These are phyloP conservation scores for Puccinia sorghi DNA, from an alignment of 1,284 basidiomycete species.

Conservation along the genomic window DNA sequence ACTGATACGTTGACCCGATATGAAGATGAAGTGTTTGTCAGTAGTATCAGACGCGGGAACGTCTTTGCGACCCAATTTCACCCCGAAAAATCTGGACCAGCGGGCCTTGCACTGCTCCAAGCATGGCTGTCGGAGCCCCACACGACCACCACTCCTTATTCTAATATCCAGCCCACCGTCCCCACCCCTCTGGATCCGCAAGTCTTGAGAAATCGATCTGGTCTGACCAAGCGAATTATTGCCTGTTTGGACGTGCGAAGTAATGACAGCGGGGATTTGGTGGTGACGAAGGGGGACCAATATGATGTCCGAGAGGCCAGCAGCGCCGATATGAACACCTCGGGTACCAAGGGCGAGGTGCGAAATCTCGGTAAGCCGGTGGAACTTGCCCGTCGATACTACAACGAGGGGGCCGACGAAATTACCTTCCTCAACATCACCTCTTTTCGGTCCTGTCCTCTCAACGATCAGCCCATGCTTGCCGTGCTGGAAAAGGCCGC, in stretches of 20 bases:
- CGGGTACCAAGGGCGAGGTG: slow-evolving; percentile 66
- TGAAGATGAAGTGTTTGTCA: slow-evolving; percentile 87
- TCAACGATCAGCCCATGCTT: slow-evolving; percentile 97
- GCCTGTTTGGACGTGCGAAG: slow-evolving; percentile 97
- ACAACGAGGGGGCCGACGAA: slow-evolving; percentile 87
- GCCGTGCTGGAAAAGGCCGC: slow-evolving; percentile 88
- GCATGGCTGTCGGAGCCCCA: slow-evolving; percentile 69
- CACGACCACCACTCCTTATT: slow-evolving; percentile 47
- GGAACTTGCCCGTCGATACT: slow-evolving; percentile 84
- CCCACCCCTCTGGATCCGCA: slow-evolving; percentile 1
- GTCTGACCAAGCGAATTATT: slow-evolving; percentile 88
- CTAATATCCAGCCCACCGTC: slow-evolving; percentile 38
- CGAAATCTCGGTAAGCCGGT: slow-evolving; percentile 98
- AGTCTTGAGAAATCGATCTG: slow-evolving; percentile 61
- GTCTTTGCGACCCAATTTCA: slow-evolving; percentile 97
- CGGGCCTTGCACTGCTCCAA: slow-evolving; percentile 77
- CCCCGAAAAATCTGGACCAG: slow-evolving; percentile 95
- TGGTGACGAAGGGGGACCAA: slow-evolving; percentile 99
- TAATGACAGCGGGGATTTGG: slow-evolving; percentile 91
- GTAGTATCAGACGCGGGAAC: slow-evolving; percentile 78
- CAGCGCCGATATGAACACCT: slow-evolving; percentile 60
- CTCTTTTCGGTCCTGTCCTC: slow-evolving; percentile 92
- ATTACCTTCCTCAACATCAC: slow-evolving; percentile 98
- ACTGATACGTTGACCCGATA: slow-evolving; percentile 87
- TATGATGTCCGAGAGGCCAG: slow-evolving; percentile 87